These are phyloP conservation scores for Rhodamnia rubescens DNA, from an alignment of 345 rosid genomes.

Conservation along the genomic window DNA sequence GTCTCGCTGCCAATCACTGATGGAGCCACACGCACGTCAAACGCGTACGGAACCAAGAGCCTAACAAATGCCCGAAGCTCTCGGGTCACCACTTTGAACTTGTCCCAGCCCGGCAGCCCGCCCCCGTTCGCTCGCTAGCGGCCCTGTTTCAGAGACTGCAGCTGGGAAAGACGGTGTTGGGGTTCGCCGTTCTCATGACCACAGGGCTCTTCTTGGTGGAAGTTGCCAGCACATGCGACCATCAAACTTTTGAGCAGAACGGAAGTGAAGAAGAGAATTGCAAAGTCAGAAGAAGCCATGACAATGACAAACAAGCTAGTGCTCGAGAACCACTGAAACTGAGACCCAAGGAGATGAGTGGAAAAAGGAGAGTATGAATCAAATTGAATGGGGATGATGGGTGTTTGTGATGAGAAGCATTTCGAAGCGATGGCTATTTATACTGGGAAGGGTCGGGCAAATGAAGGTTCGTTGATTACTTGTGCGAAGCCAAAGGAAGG, in stretches of 20 bases:
- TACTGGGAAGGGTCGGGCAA: not conserved
- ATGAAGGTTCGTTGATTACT: not conserved
- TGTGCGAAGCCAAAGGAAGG: not conserved
- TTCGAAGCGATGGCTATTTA: not conserved
- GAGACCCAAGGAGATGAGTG: not conserved
- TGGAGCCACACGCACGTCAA: too few species aligned
- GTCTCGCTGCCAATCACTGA: too few species aligned
- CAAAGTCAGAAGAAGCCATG: not conserved
- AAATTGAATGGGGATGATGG: not conserved
- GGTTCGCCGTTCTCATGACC: too few species aligned
- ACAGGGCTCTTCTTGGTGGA: slow-evolving; percentile 34
- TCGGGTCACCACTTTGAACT: too few species aligned
- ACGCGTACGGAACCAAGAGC: too few species aligned
- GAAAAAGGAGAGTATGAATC: not conserved
- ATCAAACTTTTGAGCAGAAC: not conserved
- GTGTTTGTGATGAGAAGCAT: not conserved
- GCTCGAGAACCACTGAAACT: not conserved
- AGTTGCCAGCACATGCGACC: slow-evolving; percentile 13
- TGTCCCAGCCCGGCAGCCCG: too few species aligned
- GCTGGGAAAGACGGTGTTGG: too few species aligned
- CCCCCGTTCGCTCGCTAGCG: too few species aligned
- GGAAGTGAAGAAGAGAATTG: not conserved
- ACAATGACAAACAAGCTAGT: not conserved
- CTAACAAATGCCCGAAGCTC: too few species aligned
- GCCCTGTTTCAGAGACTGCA: too few species aligned